Evolutionary conservation across 257 asterid species (phyloP).

Genomic region (Solanum corneliomulleri): DNA sequence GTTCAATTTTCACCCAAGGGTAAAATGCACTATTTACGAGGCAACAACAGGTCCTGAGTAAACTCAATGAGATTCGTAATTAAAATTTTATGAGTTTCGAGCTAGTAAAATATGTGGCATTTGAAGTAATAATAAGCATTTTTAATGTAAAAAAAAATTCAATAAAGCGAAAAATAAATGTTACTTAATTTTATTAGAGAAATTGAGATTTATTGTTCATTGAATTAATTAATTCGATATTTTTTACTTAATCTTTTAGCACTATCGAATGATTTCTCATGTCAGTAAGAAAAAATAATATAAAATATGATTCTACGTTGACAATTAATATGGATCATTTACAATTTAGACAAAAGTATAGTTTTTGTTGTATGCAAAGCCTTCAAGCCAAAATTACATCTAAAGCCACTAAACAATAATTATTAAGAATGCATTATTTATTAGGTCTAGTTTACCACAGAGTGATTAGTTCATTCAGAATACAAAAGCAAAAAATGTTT

Average conservation of each 20-base stretch:
- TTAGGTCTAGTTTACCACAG: not conserved
- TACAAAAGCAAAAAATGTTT: not conserved
- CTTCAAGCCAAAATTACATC: not conserved
- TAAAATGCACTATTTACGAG: slow-evolving; percentile 33
- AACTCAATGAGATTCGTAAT: not conserved
- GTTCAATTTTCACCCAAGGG: slow-evolving; percentile 37
- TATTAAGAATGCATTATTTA: not conserved
- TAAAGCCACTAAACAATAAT: not conserved
- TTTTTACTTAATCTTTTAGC: not conserved
- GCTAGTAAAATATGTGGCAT: not conserved
- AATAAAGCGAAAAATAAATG: not conserved
- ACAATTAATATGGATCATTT: not conserved
- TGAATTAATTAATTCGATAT: not conserved
- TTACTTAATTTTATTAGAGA: not conserved
- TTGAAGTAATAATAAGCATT: not conserved
- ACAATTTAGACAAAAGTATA: not conserved
- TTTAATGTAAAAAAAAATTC: not conserved
- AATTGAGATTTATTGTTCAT: not conserved
- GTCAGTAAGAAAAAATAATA: not conserved
- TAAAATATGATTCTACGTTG: no score
- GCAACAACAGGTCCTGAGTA: slow-evolving; percentile 16
- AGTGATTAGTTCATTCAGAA: not conserved
- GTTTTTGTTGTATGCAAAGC: not conserved
- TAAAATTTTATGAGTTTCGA: not conserved
- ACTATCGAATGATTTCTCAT: not conserved